Percentiles rank a stretch among this genome's conserved stretches.
phyloP scores from a whole-genome alignment of 2,329 filamentous ascomycete species.

The Penicillium sp. region DNA sequence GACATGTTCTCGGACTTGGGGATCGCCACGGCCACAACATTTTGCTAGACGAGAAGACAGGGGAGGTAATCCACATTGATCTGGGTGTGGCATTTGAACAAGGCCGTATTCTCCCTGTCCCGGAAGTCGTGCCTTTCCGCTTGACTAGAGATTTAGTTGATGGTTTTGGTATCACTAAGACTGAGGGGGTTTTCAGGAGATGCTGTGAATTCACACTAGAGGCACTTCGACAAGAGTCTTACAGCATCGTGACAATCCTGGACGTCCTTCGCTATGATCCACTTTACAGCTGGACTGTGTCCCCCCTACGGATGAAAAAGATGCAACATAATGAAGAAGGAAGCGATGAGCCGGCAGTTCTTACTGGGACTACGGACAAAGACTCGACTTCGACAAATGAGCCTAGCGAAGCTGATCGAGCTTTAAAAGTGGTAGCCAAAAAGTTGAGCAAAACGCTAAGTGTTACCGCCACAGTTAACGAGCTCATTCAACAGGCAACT shows the following conservation, averaged over 20 bases:
- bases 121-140: slow-evolving; percentile 93
- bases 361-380: slow-evolving; percentile 33
- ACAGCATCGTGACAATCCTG: slow-evolving; percentile 97
- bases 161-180: slow-evolving; percentile 93
- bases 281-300: slow-evolving; percentile 92
- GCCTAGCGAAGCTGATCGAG: slow-evolving; percentile 83
- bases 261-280: slow-evolving; percentile 98
- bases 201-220: slow-evolving; percentile 98
- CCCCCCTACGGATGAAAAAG: slow-evolving; percentile 66
- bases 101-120: slow-evolving; percentile 90
- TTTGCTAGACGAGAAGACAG: slow-evolving; percentile 82
- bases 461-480: slow-evolving; percentile 93
- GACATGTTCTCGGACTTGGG: slow-evolving; percentile 88
- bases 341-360: slow-evolving; percentile 41
- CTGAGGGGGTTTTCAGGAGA: slow-evolving; percentile 94
- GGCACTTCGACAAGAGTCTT: slow-evolving; percentile 89
- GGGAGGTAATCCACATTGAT: slow-evolving; percentile 96
- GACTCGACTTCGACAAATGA: slow-evolving; percentile 54
- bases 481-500: slow-evolving; percentile 92
- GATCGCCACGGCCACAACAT: slow-evolving; percentile 98
- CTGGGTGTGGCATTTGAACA: slow-evolving; percentile 97
- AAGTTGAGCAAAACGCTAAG: slow-evolving; percentile 94
- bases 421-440: slow-evolving; percentile 90
- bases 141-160: slow-evolving; percentile 94
- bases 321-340: slow-evolving; percentile 64